Percentiles rank a stretch among this genome's conserved stretches.
These are phyloP conservation scores for Carallia pectinifolia DNA, from an alignment of 345 rosid genomes.

Conservation along the genomic window DNA sequence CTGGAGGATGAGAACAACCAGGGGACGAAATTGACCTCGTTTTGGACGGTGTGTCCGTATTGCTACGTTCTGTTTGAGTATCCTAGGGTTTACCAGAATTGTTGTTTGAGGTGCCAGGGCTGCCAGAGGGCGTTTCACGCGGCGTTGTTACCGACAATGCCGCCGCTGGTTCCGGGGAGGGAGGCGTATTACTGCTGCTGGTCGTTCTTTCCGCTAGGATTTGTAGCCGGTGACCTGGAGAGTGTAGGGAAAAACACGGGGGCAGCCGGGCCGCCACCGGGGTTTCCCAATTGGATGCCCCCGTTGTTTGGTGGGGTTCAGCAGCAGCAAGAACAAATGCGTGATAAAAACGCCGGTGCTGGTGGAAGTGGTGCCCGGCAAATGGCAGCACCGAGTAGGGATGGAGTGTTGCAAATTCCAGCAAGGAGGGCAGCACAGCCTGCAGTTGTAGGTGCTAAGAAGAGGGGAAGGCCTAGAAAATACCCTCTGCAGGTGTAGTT, in stretches of 20 bases:
- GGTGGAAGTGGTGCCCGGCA: not conserved
- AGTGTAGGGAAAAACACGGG: constrained; percentile 39
- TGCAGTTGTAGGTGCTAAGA: constrained; percentile 26
- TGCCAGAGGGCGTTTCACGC: constrained; percentile 82
- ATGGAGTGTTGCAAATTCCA: constrained; percentile 21
- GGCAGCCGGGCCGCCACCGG: constrained; percentile 35
- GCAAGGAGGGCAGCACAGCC: constrained; percentile 18
- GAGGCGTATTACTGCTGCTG: constrained; percentile 85
- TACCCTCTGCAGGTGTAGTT: constrained; percentile 21
- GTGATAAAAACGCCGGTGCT: constrained; percentile 1
- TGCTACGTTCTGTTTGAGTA: constrained; percentile 79
- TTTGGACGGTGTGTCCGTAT: constrained; percentile 95
- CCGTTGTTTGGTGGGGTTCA: constrained; percentile 16
- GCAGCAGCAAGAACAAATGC: not conserved
- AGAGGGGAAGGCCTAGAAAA: constrained; percentile 89
- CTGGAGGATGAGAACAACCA: not conserved
- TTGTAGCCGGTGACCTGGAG: constrained; percentile 29
- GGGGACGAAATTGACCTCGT: constrained; percentile 43
- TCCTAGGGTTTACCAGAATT: constrained; percentile 69
- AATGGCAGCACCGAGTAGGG: constrained; percentile 16
- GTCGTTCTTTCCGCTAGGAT: constrained; percentile 86
- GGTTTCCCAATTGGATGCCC: constrained; percentile 17
- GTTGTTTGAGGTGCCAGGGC: constrained; percentile 73
- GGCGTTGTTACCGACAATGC: constrained; percentile 48
- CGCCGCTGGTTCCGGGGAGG: constrained; percentile 73